Percentiles rank a stretch among this genome's conserved stretches.
Conservation (phyloP, 2,329 filamentous ascomycete genomes). For the Aspergillus sergii region DNA sequence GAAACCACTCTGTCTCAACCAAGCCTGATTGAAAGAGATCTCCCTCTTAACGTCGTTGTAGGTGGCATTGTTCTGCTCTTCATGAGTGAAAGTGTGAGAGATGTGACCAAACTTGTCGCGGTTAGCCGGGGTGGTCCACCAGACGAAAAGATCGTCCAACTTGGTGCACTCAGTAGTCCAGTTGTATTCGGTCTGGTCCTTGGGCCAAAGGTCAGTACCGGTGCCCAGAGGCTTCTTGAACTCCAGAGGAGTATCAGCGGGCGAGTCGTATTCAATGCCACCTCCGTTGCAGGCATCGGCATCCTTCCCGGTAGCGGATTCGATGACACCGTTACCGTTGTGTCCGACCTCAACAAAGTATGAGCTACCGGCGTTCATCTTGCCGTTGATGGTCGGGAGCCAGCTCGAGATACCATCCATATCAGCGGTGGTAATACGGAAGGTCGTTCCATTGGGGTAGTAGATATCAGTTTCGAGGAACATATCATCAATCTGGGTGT, state of each 20-base stretch:
- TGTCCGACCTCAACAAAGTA: constrained; percentile 59
- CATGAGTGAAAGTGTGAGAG: constrained; percentile 66
- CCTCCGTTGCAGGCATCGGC: constrained; percentile 33
- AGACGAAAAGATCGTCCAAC: constrained; percentile 55
- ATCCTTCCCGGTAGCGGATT: constrained; percentile 31
- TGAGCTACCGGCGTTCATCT: constrained; percentile 54
- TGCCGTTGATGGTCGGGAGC: constrained; percentile 44
- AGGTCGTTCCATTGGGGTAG: constrained; percentile 50
- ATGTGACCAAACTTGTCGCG: constrained; percentile 59
- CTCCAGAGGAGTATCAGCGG: constrained; percentile 51
- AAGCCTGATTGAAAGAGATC: constrained; percentile 63
- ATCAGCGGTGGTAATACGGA: constrained; percentile 53
- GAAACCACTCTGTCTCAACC: constrained; percentile 58
- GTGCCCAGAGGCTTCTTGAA: constrained; percentile 56
- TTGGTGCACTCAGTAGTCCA: constrained; percentile 56
- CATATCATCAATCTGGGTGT: constrained; percentile 65
- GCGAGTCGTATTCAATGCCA: constrained; percentile 51
- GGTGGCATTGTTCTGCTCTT: constrained; percentile 62
- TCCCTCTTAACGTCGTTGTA: constrained; percentile 60
- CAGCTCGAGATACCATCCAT: constrained; percentile 50
- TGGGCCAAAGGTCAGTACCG: constrained; percentile 54
- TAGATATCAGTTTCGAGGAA: constrained; percentile 58
- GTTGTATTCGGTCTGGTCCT: constrained; percentile 46
- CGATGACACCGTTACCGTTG: constrained; percentile 59
- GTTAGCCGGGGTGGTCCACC: constrained; percentile 56